phyloP scores from a whole-genome alignment of 2,329 filamentous ascomycete species.

The Venturia oleaginea region DNA sequence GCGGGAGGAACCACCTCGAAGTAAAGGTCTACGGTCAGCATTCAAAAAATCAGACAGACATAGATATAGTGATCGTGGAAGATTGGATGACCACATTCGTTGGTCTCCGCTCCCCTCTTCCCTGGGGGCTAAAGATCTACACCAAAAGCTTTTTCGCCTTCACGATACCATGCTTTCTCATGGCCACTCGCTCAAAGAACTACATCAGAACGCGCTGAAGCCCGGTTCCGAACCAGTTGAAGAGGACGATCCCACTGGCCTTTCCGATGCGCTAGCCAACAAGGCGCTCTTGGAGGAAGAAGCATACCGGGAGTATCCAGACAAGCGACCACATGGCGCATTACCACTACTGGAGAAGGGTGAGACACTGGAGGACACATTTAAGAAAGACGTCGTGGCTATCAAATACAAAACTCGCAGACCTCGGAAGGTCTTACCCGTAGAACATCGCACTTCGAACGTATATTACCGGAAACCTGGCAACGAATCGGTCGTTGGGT shows the following conservation, averaged over 20 bases:
- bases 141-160: conserved; percentile 2
- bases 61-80: conserved; percentile 2
- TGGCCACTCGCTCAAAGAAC: conserved; percentile 10
- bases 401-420: conserved; percentile 12
- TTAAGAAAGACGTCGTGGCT: conserved; percentile 12
- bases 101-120: conserved; percentile 9
- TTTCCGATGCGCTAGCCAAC: conserved; percentile 4
- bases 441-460: conserved; percentile 9
- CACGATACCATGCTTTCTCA: not conserved
- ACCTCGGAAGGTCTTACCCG: conserved; percentile 4
- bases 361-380: conserved; percentile 10
- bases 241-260: conserved; percentile 3
- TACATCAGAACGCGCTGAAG: conserved; percentile 3
- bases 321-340: conserved; percentile 9
- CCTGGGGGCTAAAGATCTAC: conserved; percentile 9
- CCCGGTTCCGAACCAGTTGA: not conserved
- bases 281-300: conserved; percentile 11
- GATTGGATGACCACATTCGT: not conserved
- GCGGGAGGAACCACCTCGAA: not conserved
- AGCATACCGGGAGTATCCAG: conserved; percentile 10
- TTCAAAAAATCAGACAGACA: conserved; percentile 1
- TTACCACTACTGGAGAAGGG: conserved; percentile 2
- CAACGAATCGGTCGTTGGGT: conserved; percentile 94
- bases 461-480: conserved; percentile 93
- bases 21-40: conserved; percentile 2